Evolutionary conservation across 371 early-diverging fungal species (phyloP), one percentile per base, ranked within the genome.

Genomic region (Mortierella sp.): DNA sequence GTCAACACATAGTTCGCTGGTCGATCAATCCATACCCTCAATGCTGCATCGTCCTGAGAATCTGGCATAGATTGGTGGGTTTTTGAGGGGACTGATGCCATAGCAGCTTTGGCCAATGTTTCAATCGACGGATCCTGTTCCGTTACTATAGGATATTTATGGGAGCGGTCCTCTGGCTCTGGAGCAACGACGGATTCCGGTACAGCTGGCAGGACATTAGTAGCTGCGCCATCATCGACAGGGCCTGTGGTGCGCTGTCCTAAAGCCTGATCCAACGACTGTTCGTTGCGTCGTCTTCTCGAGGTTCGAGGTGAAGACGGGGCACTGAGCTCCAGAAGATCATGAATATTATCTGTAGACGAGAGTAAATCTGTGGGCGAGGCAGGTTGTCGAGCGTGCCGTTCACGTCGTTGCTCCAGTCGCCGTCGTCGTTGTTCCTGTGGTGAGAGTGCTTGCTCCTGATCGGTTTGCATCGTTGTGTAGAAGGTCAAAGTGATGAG

Each of bases 401-500:
- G 52, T 16, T 58, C 66, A n/a, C 54, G 53, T 8, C 61, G 60
- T 16, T 61, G 55, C 21, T 45, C 61, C 14, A 14, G 18, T 5
- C 39, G 54, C 12, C 58, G 54, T 18, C 49, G 51, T 34, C 54
- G 56, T 23, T 48, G 61, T 12, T 67, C 68, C 43, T 60, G 61
- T 9, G 68, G 43, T 7, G 60, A 49, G 18, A 30, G 21, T 7
- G 53, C 16, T 21, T 53, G 45, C 26, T 53, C 41, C 52, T 61
- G 43, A 28, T 55, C 45, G 45, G 3, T 14, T 39, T 61, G 61
- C 61, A 61, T 61, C 7, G 2, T 4, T 14, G 51, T 3, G 2
- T 41, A 49, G 18, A 12, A 23, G 13, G 47, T 16, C 18, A 9
- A 38, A 16, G 21, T 21, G 31, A 13, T 2, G 49, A 48, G 27